These are phyloP conservation scores for Aspergillus sp. DNA, from an alignment of 2,329 filamentous ascomycete species.

Conservation along the genomic window DNA sequence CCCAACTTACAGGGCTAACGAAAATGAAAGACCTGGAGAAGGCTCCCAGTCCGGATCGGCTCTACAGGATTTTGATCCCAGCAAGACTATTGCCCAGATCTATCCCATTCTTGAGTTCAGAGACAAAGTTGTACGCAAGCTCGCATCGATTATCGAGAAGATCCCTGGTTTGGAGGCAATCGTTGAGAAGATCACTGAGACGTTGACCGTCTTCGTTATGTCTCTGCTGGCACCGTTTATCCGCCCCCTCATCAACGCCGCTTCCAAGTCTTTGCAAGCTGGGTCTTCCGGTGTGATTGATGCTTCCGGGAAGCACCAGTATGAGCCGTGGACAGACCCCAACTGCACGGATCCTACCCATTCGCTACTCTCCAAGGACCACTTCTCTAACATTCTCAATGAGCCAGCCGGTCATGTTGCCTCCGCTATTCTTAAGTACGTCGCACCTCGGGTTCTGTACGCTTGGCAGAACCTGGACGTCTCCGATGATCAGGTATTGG, in stretches of 20 bases:
- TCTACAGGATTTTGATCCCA: constrained; percentile 74
- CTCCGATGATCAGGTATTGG: constrained; percentile 77
- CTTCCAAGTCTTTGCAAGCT: constrained; percentile 80
- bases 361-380: constrained; percentile 81
- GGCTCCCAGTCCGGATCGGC: constrained; percentile 34
- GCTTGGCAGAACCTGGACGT: constrained; percentile 89
- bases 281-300: constrained; percentile 73
- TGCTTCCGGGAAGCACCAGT: constrained; percentile 72
- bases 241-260: constrained; percentile 84
- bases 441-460: constrained; percentile 82
- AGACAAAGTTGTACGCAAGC: constrained; percentile 87
- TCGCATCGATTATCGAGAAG: constrained; percentile 83
- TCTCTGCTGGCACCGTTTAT: constrained; percentile 90
- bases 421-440: constrained; percentile 77
- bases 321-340: constrained; percentile 77
- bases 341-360: constrained; percentile 77
- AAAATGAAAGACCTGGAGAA: constrained; percentile 23
- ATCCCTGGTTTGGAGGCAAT: constrained; percentile 85
- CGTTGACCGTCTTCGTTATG: constrained; percentile 86
- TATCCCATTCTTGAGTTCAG: constrained; percentile 94
- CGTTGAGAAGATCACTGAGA: constrained; percentile 93
- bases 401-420: constrained; percentile 74
- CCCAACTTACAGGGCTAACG: constrained; percentile 38
- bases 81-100: constrained; percentile 76
- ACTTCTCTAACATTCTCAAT: constrained; percentile 79